phyloP scores from a whole-genome alignment of 2,329 filamentous ascomycete species.

The Penicillium freii region DNA sequence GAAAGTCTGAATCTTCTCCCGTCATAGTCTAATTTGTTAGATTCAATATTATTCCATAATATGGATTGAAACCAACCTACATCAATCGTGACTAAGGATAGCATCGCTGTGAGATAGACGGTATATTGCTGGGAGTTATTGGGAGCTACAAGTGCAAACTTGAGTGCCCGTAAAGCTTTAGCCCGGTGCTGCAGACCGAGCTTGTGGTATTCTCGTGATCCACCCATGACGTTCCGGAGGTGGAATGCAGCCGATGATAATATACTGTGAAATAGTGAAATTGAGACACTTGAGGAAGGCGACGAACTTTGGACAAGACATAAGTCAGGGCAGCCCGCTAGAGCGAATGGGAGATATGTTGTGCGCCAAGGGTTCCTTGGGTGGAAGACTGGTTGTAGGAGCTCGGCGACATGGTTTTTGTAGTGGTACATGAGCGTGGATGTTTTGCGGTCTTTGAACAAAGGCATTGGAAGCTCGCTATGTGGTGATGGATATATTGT shows the following conservation, averaged over 20 bases:
- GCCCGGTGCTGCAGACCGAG: constrained; percentile 8
- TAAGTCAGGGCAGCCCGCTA: constrained; percentile 9
- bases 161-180: constrained; percentile 8
- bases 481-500: not conserved
- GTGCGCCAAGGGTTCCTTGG: constrained; percentile 14
- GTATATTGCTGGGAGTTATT: constrained; percentile 7
- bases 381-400: constrained; percentile 13
- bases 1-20: constrained; percentile 23
- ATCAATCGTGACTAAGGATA: constrained; percentile 22
- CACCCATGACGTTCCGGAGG: constrained; percentile 7
- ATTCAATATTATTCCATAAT: not conserved
- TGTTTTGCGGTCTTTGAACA: constrained; percentile 3
- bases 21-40: constrained; percentile 10
- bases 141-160: not conserved
- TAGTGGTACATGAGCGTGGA: constrained; percentile 11
- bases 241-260: constrained; percentile 15
- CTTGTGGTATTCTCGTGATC: not conserved
- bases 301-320: not conserved
- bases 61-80: constrained; percentile 5
- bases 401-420: constrained; percentile 12
- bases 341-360: constrained; percentile 15
- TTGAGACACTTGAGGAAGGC: constrained; percentile 4
- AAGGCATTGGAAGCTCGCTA: not conserved
- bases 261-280: constrained; percentile 12
- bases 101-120: constrained; percentile 18